phyloP scores from a whole-genome alignment of 2,329 filamentous ascomycete species.

The Colletotrichum lupini region DNA sequence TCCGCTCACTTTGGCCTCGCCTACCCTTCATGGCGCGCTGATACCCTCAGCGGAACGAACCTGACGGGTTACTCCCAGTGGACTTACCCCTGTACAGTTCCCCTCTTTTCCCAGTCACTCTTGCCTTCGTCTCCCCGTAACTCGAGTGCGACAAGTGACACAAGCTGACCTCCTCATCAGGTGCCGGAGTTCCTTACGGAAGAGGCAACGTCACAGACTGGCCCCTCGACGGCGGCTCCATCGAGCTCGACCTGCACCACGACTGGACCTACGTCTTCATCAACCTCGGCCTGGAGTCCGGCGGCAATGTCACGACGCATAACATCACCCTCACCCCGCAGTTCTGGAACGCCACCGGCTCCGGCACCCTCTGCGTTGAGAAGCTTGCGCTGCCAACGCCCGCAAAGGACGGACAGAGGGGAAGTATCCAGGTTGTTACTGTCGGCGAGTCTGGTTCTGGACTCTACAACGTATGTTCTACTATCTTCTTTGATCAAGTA shows the following conservation, averaged over 20 bases:
- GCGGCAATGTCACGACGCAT: conserved; percentile 67
- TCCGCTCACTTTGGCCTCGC: conserved; percentile 60
- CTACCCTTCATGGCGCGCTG: conserved; percentile 61
- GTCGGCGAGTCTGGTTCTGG: conserved; percentile 67
- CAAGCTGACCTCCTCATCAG: conserved; percentile 42
- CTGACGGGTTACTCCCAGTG: conserved; percentile 59
- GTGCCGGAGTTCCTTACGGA: conserved; percentile 58
- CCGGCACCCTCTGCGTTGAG: conserved; percentile 75
- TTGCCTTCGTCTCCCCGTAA: neutral
- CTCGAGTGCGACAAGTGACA: neutral
- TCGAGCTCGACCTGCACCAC: conserved; percentile 63
- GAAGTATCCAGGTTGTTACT: conserved; percentile 76
- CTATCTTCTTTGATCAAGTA: neutral
- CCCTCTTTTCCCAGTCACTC: neutral
- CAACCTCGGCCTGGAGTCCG: conserved; percentile 61
- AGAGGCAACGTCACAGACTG: conserved; percentile 62
- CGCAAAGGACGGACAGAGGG: conserved; percentile 69
- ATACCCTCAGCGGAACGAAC: conserved; percentile 53
- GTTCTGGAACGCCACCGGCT: conserved; percentile 68
- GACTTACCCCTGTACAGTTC: conserved; percentile 60
- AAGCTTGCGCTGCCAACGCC: conserved; percentile 64
- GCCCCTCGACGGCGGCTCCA: conserved; percentile 60
- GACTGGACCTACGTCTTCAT: conserved; percentile 63
- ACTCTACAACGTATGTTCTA: conserved; percentile 70
- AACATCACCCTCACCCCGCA: conserved; percentile 73